These are phyloP conservation scores for Pichia californica DNA, from an alignment of 805 yeast genomes.

Conservation along the genomic window DNA sequence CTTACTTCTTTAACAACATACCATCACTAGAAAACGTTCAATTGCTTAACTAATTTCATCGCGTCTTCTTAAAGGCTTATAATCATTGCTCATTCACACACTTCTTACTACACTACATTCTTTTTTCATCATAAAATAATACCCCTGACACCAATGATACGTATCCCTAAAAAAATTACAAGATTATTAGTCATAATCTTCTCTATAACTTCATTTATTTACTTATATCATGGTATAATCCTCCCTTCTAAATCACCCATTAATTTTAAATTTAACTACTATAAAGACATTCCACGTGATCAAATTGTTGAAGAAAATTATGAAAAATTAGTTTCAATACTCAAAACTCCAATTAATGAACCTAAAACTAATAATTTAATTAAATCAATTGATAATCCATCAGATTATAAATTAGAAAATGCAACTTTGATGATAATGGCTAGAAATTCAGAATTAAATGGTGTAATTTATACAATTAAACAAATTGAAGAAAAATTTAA, in stretches of 20 bases:
- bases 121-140: too few species aligned
- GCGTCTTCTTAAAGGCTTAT: too few species aligned
- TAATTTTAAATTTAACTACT: slow-evolving; percentile 5
- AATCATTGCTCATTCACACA: too few species aligned
- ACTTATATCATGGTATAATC: too few species aligned
- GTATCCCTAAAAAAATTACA: too few species aligned
- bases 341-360: slow-evolving; percentile 35
- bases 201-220: not conserved
- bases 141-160: too few species aligned
- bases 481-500: slow-evolving; percentile 64
- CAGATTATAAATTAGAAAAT: slow-evolving; percentile 42
- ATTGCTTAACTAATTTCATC: too few species aligned
- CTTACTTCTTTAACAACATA: not conserved
- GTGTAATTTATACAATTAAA: slow-evolving; percentile 45
- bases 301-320: slow-evolving; percentile 34
- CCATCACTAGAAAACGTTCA: too few species aligned
- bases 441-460: slow-evolving; percentile 54
- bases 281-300: slow-evolving; percentile 14
- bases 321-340: slow-evolving; percentile 31
- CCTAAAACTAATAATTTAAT: slow-evolving; percentile 39
- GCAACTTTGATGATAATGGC: slow-evolving; percentile 73
- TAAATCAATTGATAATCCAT: slow-evolving; percentile 15
- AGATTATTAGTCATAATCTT: not conserved
- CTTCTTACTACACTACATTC: too few species aligned
- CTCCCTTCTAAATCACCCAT: too few species aligned